Conservation (phyloP, 495 filamentous ascomycete genomes). For the Talaromyces stipitatus region DNA sequence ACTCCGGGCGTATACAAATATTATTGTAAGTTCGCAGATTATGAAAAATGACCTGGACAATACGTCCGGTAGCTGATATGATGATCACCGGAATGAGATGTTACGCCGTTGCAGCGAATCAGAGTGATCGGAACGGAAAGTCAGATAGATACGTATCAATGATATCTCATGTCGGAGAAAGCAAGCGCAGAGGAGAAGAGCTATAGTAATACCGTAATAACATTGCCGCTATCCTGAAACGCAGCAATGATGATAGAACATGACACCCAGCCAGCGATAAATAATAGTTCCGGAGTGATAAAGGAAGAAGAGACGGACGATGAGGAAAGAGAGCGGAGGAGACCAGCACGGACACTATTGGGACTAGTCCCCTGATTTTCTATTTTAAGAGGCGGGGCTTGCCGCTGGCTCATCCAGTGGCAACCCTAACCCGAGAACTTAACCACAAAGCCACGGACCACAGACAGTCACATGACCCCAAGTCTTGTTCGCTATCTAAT, state of each 20-base stretch:
- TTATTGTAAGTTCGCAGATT: background rate
- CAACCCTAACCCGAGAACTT: background rate
- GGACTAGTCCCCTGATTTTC: constrained; percentile 1
- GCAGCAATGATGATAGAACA: background rate
- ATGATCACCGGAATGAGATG: background rate
- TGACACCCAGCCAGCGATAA: background rate
- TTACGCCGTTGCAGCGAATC: background rate
- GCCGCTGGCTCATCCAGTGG: background rate
- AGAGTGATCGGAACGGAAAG: background rate
- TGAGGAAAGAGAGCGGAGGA: constrained; percentile 7
- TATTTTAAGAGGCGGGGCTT: constrained; percentile 9
- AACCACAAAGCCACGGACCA: no score
- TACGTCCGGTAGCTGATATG: background rate
- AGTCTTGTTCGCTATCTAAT: background rate
- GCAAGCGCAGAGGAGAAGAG: background rate
- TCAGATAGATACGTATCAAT: background rate
- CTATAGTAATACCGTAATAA: background rate
- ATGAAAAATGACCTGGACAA: background rate
- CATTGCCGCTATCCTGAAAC: background rate
- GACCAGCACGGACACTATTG: background rate
- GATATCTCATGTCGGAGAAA: background rate
- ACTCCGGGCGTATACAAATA: background rate
- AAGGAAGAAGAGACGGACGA: constrained; percentile 3
- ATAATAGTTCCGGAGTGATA: background rate
- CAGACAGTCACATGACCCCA: background rate